These are phyloP conservation scores for Perkinsus chesapeaki DNA, from an alignment of 169 alveolate species.

Conservation along the genomic window DNA sequence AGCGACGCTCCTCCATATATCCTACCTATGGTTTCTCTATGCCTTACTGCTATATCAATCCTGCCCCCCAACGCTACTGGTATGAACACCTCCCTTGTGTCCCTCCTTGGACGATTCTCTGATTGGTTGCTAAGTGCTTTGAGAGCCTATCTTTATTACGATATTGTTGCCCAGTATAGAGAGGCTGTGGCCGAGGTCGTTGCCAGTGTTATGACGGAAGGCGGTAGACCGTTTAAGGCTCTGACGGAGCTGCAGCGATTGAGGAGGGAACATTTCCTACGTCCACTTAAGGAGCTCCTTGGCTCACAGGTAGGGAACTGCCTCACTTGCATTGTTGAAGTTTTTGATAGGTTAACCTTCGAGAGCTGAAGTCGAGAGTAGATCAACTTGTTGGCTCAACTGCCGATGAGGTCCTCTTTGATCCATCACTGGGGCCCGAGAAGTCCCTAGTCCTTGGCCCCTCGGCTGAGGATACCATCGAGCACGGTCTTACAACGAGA, in stretches of 20 bases:
- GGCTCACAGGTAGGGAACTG: not conserved
- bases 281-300: not conserved
- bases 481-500: not conserved
- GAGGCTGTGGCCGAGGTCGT: not conserved
- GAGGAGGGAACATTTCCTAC: not conserved
- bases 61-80: not conserved
- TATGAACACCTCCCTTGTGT: not conserved
- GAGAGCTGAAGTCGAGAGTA: not conserved
- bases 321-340: not conserved
- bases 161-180: not conserved
- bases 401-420: not conserved
- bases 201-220: not conserved
- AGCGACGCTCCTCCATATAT: not conserved
- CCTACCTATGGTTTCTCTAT: not conserved
- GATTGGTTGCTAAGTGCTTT: not conserved
- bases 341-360: not conserved
- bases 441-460: not conserved
- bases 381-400: not conserved
- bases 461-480: not conserved
- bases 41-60: not conserved
- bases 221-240: not conserved
- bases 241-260: not conserved
- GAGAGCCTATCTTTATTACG: not conserved
- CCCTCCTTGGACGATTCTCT: not conserved
- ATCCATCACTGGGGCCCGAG: not conserved